Evolutionary conservation across 2,329 filamentous ascomycete species (phyloP).

Genomic region (Fulvia fulva): DNA sequence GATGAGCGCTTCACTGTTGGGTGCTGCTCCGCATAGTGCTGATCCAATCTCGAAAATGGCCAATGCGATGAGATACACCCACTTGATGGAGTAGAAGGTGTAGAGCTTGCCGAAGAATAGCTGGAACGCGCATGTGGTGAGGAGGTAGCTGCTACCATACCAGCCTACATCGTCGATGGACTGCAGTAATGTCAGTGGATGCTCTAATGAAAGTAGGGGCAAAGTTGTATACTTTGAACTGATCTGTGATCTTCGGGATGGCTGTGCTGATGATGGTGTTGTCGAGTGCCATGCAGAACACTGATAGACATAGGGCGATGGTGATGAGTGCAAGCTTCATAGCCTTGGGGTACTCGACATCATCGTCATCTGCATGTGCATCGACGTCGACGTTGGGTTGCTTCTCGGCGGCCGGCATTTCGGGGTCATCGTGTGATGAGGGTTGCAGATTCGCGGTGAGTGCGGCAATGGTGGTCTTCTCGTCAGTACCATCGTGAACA

Average conservation of each 20-base stretch:
- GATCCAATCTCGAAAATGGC: slow-evolving; percentile 51
- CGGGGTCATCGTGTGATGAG: neutral
- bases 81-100: slow-evolving; percentile 47
- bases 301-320: slow-evolving; percentile 35
- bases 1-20: slow-evolving; percentile 48
- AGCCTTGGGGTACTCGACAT: slow-evolving; percentile 34
- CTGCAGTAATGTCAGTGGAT: neutral
- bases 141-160: slow-evolving; percentile 46
- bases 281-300: slow-evolving; percentile 37
- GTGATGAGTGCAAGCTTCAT: slow-evolving; percentile 35
- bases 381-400: slow-evolving; percentile 14
- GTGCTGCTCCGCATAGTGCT: slow-evolving; percentile 50
- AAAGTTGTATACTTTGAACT: slow-evolving; percentile 37
- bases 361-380: slow-evolving; percentile 24
- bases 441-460: neutral
- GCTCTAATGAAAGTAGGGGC: neutral
- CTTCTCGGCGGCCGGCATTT: neutral
- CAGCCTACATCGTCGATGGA: slow-evolving; percentile 44
- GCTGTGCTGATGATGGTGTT: slow-evolving; percentile 49
- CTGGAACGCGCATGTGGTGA: slow-evolving; percentile 41
- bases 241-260: slow-evolving; percentile 47
- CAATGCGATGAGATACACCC: slow-evolving; percentile 43
- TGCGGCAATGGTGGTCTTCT: neutral
- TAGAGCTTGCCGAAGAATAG: slow-evolving; percentile 47
- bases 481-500: neutral